Evolutionary conservation across 192 early-diverging fungal genomes (phyloP).

Genomic region (Podila horticola): DNA sequence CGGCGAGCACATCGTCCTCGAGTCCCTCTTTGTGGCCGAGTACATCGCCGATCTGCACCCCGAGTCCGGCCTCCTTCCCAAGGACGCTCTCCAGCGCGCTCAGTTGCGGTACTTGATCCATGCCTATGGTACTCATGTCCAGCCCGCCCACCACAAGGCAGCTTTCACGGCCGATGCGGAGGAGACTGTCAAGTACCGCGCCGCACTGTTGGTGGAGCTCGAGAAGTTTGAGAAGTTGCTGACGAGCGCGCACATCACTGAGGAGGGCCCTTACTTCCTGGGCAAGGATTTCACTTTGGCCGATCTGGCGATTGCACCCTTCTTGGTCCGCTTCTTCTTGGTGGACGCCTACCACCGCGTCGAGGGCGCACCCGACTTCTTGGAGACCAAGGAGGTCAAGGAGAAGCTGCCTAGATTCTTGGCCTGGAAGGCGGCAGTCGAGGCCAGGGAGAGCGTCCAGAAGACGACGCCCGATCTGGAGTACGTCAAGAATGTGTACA

Average conservation of each 20-base stretch:
- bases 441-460: conserved; percentile 1
- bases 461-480: conserved; percentile 6
- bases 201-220: conserved; percentile 1
- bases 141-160: conserved; percentile 13
- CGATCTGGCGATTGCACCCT: conserved; percentile 53
- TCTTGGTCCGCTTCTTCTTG: conserved; percentile 43
- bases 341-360: conserved; percentile 4
- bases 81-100: conserved; percentile 51
- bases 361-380: not conserved
- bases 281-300: conserved; percentile 55
- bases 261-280: conserved; percentile 56
- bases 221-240: conserved; percentile 23
- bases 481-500: conserved; percentile 1
- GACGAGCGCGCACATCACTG: not conserved
- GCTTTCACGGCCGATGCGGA: conserved; percentile 8
- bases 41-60: conserved; percentile 69
- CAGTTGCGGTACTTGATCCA: conserved; percentile 55
- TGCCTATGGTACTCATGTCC: conserved; percentile 21
- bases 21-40: conserved; percentile 72
- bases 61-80: conserved; percentile 48
- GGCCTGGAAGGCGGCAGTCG: conserved; percentile 18
- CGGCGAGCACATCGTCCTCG: conserved; percentile 62
- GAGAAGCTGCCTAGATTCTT: conserved; percentile 11
- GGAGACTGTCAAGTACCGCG: conserved; percentile 10
- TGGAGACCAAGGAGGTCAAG: conserved; percentile 6